These are phyloP conservation scores for Curvularia sp. DNA, from an alignment of 2,329 filamentous ascomycete genomes.

Conservation along the genomic window DNA sequence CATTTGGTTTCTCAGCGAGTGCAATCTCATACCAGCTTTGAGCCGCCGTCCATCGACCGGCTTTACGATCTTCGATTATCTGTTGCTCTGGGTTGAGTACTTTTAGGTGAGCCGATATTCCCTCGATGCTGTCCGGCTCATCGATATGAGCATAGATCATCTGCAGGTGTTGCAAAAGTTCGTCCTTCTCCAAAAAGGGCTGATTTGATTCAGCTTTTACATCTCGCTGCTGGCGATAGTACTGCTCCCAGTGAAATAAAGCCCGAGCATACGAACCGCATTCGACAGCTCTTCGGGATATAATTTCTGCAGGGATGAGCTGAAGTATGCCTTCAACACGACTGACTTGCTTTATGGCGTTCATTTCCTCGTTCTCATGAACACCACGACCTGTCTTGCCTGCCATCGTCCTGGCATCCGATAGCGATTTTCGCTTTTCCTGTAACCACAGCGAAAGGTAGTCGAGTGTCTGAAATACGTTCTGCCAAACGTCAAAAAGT, in stretches of 20 bases:
- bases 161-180: constrained; percentile 79
- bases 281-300: constrained; percentile 85
- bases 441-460: constrained; percentile 92
- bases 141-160: constrained; percentile 97
- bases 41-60: constrained; percentile 90
- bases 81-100: constrained; percentile 93
- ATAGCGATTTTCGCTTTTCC: constrained; percentile 67
- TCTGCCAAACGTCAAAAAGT: constrained; percentile 60
- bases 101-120: constrained; percentile 85
- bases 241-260: constrained; percentile 92
- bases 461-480: constrained; percentile 87
- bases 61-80: constrained; percentile 89
- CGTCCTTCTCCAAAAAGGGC: constrained; percentile 62
- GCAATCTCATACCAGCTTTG: constrained; percentile 98
- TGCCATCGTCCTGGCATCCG: constrained; percentile 52
- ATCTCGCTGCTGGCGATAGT: constrained; percentile 68
- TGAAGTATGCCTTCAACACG: constrained; percentile 76
- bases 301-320: constrained; percentile 73
- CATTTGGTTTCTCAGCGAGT: constrained; percentile 77
- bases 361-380: constrained; percentile 60
- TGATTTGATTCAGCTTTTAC: constrained; percentile 56
- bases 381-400: constrained; percentile 54
- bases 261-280: constrained; percentile 93
- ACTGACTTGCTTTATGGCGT: constrained; percentile 62
- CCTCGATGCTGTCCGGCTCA: constrained; percentile 94